phyloP scores from a whole-genome alignment of 2,329 filamentous ascomycete species.

The Trichoderma cornu-damae region DNA sequence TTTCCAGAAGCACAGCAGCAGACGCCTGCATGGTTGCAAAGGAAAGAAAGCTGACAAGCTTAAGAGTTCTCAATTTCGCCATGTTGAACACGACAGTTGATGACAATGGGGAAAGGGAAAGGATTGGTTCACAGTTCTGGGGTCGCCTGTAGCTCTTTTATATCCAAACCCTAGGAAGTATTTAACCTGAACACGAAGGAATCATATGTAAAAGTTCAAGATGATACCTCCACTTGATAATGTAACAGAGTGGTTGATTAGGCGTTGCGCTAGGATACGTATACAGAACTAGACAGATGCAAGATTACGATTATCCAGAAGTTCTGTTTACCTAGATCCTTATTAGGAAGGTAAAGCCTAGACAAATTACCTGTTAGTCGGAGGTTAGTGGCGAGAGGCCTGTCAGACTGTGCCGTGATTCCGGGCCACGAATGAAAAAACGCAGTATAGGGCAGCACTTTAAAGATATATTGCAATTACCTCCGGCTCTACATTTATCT shows the following conservation, averaged over 20 bases:
- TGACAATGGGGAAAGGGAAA: neutral
- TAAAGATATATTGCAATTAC: too few relatives aligned
- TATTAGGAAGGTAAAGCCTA: neutral
- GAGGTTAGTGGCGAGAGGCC: neutral
- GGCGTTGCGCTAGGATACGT: neutral
- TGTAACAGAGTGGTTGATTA: neutral
- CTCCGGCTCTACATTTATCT: too few relatives aligned
- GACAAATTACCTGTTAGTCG: neutral
- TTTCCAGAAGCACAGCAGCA: neutral
- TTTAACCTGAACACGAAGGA: neutral
- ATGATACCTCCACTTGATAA: slow-evolving; percentile 1
- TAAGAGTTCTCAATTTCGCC: neutral
- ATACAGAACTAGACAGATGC: slow-evolving; percentile 2
- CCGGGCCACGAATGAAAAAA: neutral
- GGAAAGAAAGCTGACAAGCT: neutral
- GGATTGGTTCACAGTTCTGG: neutral
- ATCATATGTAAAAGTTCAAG: neutral
- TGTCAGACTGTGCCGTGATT: neutral
- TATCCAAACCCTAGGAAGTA: neutral
- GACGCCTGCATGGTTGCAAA: neutral
- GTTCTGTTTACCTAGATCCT: neutral
- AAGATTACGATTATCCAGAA: slow-evolving; percentile 5
- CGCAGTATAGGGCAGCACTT: neutral
- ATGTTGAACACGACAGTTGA: neutral
- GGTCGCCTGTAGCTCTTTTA: neutral